Conservation (phyloP, 208 protist genomes). For the Strigomonas culicis region DNA sequence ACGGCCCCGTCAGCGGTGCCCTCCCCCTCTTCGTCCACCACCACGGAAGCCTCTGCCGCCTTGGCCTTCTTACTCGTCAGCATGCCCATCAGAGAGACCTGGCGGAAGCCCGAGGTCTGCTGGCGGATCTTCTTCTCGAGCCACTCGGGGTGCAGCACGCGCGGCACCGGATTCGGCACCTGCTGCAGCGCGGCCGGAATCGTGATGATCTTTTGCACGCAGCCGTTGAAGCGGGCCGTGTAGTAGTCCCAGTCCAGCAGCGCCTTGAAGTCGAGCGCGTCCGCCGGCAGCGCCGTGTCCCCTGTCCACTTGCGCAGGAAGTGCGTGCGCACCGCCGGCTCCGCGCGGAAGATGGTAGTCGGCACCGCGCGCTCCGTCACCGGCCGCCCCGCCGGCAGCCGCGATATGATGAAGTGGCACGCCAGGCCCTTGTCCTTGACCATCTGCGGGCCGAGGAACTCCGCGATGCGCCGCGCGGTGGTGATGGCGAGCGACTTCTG, state of each 20-base stretch:
- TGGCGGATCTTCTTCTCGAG: conserved; percentile 90
- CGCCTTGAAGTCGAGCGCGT: conserved; percentile 61
- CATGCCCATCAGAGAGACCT: conserved; percentile 63
- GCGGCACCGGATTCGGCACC: conserved; percentile 96
- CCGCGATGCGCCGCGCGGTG: conserved; percentile 95
- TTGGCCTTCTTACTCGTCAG: conserved; percentile 20
- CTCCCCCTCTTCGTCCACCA: background rate
- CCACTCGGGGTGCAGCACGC: conserved; percentile 98
- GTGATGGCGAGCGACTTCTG: conserved; percentile 99
- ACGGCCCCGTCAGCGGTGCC: background rate
- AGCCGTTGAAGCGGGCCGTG: conserved; percentile 93
- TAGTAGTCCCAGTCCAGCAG: conserved; percentile 99
- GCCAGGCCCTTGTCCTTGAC: conserved; percentile 96
- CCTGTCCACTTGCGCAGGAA: conserved; percentile 96
- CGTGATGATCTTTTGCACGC: conserved; percentile 99
- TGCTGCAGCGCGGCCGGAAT: conserved; percentile 98
- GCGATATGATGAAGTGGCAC: conserved; percentile 98
- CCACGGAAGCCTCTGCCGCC: conserved; percentile 1
- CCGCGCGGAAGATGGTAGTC: conserved; percentile 95
- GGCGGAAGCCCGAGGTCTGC: conserved; percentile 72
- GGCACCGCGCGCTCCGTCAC: conserved; percentile 99
- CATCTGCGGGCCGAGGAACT: conserved; percentile 98
- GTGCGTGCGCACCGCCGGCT: conserved; percentile 77
- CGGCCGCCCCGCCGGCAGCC: conserved; percentile 91
- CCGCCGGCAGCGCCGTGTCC: conserved; percentile 50